Base-by-base conservation (phyloP, 305 asterid species). In the Plantago lanceolata region DNA sequence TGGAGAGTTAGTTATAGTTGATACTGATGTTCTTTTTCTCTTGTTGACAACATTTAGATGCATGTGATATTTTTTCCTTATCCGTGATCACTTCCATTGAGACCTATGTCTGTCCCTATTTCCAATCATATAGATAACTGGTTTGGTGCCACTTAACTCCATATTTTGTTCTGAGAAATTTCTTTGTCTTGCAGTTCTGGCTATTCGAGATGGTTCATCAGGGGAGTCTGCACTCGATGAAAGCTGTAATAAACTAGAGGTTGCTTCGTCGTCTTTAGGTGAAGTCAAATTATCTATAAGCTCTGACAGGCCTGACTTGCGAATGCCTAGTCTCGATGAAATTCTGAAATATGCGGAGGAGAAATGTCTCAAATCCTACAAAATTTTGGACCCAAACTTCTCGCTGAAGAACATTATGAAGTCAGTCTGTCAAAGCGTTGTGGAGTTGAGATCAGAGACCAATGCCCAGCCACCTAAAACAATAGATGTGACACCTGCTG, bases 241-340 rank as follows among this genome's bases (percentile, higher is more conserved):
- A 66, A 52, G 66, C 54, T 65, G 74, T 28, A 59, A 81, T 66
- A 75, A 76, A 73, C 61, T 81, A 63, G 85, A 79, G 73, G 74
- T 87, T 74, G 94, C 96, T 79, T 85, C 96, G 66, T 82, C 91
- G 2, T 70, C 85, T 51, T 67, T 60, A 19, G 83, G 84, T 55
- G 87, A 84, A 66, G 83, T 80, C 29, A 82, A 73, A 76, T 66
- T 82, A 33, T 73, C 72, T 51, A 64, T 84, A 61, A 75, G 67
- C 68, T 71, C 45, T 74, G 67, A 67, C 64, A 75, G 71, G 66
- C 74, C 79, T 28, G 81, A 74, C 53, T 77, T 83, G 81, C 69
- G 59, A 26, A 67, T 71, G 78, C 97, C 95, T 19, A 75, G 70
- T 65, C 71, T 82, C 67, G 86, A 85, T 60, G 72, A 81, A 44